Base-by-base conservation (phyloP, 345 rosid species). In the Euclidium syriacum region DNA sequence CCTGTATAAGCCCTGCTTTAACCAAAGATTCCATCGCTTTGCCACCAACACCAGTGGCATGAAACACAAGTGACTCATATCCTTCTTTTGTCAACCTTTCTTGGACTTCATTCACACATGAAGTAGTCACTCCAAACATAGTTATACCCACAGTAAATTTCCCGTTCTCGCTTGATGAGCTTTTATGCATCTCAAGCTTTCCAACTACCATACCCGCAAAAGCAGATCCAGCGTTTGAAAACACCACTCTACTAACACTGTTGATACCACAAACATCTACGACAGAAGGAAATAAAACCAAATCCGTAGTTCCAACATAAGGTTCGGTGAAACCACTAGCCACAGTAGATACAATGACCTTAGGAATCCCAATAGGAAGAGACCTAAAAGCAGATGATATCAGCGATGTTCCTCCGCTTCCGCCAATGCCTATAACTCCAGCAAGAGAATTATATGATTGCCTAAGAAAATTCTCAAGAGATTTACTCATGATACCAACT, bases 41-140 rank as follows among this genome's bases (percentile, higher is more conserved):
- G 50, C 98, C 98, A 33, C 98, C 98, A 2, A 85, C 79, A 18
- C 96, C 98, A 8, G 95, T 92, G 66, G 98, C 98, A 76, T 92
- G 96, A 63, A 92, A 92, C 70, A 92, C 80, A 65, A 92, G 73
- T 24, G 86, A 80, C 79, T 89, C 98, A n/a, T 74, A 92, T 57
- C 88, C 96, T 77, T 85, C 68, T 62, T 70, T 77, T 5, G 47
- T 68, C 78, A 92, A 76, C 40, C 84, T 78, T 42, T 86, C 83
- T 47, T 79, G 81, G 17, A 88, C 88, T 44, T 80, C 83, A 70
- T 59, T 85, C 6, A 81, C 96, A 54, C 96, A 92, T 1, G 89
- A 79, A 48, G 98, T 92, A 12, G 96, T 92, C 8, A 92, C 96
- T 35, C 96, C 98, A 70, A 92, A 92, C 98, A 92, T 88, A 24